Percentiles rank a stretch among this genome's conserved stretches.
phyloP scores from a whole-genome alignment of 306 rosid genomes.

The Amphicarpaea edgeworthii region DNA sequence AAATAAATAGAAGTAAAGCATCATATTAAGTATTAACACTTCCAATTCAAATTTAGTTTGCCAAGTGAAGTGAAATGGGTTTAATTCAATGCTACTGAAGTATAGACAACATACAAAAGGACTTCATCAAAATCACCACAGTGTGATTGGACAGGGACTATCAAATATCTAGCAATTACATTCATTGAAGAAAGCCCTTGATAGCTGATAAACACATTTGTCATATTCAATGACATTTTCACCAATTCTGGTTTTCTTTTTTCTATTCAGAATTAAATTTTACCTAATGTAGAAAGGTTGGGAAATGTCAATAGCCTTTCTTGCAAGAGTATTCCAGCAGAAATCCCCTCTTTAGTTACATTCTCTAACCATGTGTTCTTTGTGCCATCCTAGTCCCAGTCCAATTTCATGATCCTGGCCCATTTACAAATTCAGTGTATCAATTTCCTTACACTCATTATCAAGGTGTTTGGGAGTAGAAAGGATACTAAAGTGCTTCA shows the following conservation, averaged over 20 bases:
- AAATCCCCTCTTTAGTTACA: conserved; percentile 7
- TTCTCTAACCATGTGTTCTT: background rate
- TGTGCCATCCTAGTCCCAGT: background rate
- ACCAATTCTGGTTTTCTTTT: background rate
- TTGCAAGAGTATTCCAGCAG: conserved; percentile 2
- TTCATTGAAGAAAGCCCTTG: conserved; percentile 13
- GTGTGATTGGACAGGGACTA: background rate
- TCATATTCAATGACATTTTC: conserved; percentile 22
- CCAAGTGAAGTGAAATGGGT: conserved; percentile 13
- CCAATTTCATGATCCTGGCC: background rate
- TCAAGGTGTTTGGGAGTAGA: background rate
- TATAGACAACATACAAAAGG: conserved; percentile 18
- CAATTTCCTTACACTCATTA: background rate
- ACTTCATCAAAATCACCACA: conserved; percentile 29
- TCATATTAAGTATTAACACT: conserved; percentile 4
- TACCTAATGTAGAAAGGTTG: conserved; percentile 15
- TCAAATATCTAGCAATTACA: conserved; percentile 28
- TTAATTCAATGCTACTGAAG: conserved; percentile 2
- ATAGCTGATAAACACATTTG: background rate
- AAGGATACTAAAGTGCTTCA: background rate
- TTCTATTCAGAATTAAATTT: conserved; percentile 27
- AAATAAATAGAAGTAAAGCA: conserved; percentile 17
- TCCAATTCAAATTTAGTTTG: conserved; percentile 29
- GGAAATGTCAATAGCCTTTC: conserved; percentile 12
- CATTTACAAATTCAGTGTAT: conserved; percentile 4